Percentiles rank a stretch among this genome's conserved stretches.
These are phyloP conservation scores for Pachysandra terminalis DNA, from an alignment of 164 flowering plant genomes.

Conservation along the genomic window DNA sequence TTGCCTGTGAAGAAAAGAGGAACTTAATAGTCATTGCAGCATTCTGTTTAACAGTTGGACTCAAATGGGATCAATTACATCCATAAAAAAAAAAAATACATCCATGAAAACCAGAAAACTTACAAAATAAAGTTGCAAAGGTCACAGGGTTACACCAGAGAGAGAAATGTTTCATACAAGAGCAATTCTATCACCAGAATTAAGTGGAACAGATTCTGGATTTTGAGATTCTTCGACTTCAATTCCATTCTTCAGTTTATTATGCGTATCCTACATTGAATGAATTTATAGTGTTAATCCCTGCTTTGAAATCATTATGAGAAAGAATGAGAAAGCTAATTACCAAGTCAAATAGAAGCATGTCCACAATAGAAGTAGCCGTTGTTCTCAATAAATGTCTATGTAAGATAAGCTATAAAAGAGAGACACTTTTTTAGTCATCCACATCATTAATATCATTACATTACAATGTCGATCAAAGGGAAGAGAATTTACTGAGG, in stretches of 20 bases:
- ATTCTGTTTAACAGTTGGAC: not conserved
- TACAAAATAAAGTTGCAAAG: not conserved
- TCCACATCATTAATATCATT: conserved; percentile 2
- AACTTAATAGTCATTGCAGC: not conserved
- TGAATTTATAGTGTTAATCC: not conserved
- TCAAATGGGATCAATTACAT: not conserved
- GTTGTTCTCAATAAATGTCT: conserved; percentile 77
- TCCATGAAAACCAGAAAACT: not conserved
- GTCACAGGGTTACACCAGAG: conserved; percentile 5
- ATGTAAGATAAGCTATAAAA: conserved; percentile 70
- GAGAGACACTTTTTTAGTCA: conserved; percentile 9
- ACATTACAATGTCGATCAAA: conserved; percentile 3
- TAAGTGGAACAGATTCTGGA: conserved; percentile 43
- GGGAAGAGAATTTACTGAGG: conserved; percentile 53
- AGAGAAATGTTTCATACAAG: conserved; percentile 47
- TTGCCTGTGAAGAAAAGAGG: conserved; percentile 45
- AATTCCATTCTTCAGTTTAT: conserved; percentile 81
- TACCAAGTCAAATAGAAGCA: conserved; percentile 70
- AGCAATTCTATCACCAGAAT: conserved; percentile 60
- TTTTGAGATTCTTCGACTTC: conserved; percentile 58
- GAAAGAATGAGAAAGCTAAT: not conserved
- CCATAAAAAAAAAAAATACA: no score
- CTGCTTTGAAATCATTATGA: not conserved
- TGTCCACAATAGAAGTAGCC: conserved; percentile 70
- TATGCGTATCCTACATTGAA: conserved; percentile 59